Evolutionary conservation across 2,329 filamentous ascomycete genomes (phyloP).

Genomic region (Penicillium sp.): DNA sequence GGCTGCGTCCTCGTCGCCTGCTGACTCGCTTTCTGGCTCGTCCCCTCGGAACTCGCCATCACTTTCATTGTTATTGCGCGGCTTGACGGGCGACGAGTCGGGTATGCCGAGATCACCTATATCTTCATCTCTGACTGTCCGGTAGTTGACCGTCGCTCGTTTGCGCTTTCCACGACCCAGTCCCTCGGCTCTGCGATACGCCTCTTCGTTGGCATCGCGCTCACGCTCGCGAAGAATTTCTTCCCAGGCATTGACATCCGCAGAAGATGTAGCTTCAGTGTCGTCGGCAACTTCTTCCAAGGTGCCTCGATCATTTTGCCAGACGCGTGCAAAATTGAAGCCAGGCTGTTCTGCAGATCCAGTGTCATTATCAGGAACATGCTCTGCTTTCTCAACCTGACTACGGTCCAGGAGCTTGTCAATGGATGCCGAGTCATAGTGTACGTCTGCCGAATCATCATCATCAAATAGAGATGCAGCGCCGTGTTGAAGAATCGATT

Average conservation of each 20-base stretch:
- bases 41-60: slow-evolving; percentile 32
- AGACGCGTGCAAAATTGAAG: slow-evolving; percentile 86
- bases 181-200: slow-evolving; percentile 62
- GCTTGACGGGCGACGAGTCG: slow-evolving; percentile 23
- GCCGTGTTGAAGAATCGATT: slow-evolving; percentile 81
- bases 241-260: slow-evolving; percentile 76
- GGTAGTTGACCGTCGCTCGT: slow-evolving; percentile 49
- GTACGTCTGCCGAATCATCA: slow-evolving; percentile 63
- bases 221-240: slow-evolving; percentile 81
- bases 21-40: slow-evolving; percentile 24
- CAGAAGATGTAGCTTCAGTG: slow-evolving; percentile 47
- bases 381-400: slow-evolving; percentile 67
- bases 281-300: slow-evolving; percentile 57
- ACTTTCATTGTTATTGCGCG: slow-evolving; percentile 19
- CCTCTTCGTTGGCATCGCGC: slow-evolving; percentile 67
- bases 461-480: slow-evolving; percentile 82
- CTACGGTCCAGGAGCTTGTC: slow-evolving; percentile 86
- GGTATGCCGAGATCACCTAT: slow-evolving; percentile 10
- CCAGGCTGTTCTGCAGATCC: slow-evolving; percentile 60
- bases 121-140: slow-evolving; percentile 4
- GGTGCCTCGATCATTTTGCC: slow-evolving; percentile 72
- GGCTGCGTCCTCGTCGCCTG: slow-evolving; percentile 4
- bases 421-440: slow-evolving; percentile 75
- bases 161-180: slow-evolving; percentile 80
- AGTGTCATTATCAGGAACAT: slow-evolving; percentile 41